phyloP scores from a whole-genome alignment of 495 filamentous ascomycete genomes.

The Alectoria sarmentosa region DNA sequence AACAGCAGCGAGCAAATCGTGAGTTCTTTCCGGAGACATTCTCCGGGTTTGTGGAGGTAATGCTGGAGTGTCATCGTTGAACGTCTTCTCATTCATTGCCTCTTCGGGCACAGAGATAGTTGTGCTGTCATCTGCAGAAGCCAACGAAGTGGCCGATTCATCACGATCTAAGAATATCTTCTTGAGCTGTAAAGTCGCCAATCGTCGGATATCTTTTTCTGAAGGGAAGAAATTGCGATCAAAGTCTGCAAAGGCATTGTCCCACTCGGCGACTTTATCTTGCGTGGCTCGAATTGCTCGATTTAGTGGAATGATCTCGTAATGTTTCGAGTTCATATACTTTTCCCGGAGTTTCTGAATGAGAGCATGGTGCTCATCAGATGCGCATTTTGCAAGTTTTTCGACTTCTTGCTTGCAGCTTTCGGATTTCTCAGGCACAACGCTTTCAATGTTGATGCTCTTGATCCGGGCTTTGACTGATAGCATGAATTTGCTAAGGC shows the following conservation, averaged over 20 bases:
- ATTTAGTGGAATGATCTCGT: constrained; percentile 92
- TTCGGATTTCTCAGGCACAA: constrained; percentile 76
- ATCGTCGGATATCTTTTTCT: constrained; percentile 89
- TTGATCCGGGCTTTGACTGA: constrained; percentile 79
- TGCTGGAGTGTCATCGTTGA: constrained; percentile 29
- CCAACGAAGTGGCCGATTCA: constrained; percentile 62
- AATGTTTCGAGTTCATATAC: constrained; percentile 90
- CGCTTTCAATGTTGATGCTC: constrained; percentile 83
- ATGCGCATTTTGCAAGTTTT: constrained; percentile 59
- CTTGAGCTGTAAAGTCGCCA: constrained; percentile 86
- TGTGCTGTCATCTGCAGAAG: constrained; percentile 50
- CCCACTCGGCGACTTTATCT: constrained; percentile 92
- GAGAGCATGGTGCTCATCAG: constrained; percentile 69
- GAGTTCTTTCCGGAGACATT: constrained; percentile 59
- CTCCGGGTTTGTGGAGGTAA: constrained; percentile 37
- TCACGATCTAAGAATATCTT: constrained; percentile 90
- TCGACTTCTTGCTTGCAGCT: constrained; percentile 78
- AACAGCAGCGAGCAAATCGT: constrained; percentile 61
- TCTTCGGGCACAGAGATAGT: constrained; percentile 38
- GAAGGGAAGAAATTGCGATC: constrained; percentile 93
- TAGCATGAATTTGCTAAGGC: constrained; percentile 74
- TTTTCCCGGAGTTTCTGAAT: constrained; percentile 74
- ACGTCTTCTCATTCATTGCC: constrained; percentile 40
- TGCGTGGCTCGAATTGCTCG: constrained; percentile 79
- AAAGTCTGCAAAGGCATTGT: constrained; percentile 78